A percentile compares a stretch with the other conserved stretches of the same genome.
phyloP scores from a whole-genome alignment of 768 basidiomycete species.

The Chalciporus pseudorubinellus region DNA sequence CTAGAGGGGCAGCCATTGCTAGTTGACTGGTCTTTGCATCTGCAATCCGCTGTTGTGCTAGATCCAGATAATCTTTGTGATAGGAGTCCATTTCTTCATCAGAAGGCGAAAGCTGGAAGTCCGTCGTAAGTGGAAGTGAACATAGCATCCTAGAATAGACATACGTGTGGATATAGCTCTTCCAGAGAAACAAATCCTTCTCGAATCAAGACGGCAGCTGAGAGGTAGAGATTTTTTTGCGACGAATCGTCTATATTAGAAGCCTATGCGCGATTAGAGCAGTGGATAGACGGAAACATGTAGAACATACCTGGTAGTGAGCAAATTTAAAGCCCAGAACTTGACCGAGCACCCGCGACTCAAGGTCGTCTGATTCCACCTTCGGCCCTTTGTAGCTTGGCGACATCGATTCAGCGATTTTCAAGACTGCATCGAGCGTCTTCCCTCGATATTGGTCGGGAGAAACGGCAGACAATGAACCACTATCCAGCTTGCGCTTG shows the following conservation, averaged over 20 bases:
- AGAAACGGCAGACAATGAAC: slow-evolving; percentile 40
- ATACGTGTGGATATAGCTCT: slow-evolving; percentile 91
- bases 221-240: slow-evolving; percentile 73
- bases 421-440: slow-evolving; percentile 64
- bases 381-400: slow-evolving; percentile 2
- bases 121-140: slow-evolving; percentile 6
- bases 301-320: slow-evolving; percentile 72
- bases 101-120: slow-evolving; percentile 61
- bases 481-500: slow-evolving; percentile 28
- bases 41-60: slow-evolving; percentile 61
- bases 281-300: not conserved
- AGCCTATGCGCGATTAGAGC: slow-evolving; percentile 37
- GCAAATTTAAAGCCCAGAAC: slow-evolving; percentile 98
- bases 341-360: slow-evolving; percentile 74
- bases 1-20: slow-evolving; percentile 82
- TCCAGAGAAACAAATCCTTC: slow-evolving; percentile 85
- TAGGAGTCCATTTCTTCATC: slow-evolving; percentile 76
- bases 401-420: slow-evolving; percentile 43
- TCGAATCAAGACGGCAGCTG: slow-evolving; percentile 84
- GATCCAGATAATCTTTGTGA: slow-evolving; percentile 61
- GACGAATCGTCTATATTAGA: slow-evolving; percentile 57
- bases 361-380: slow-evolving; percentile 24
- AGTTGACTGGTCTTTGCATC: slow-evolving; percentile 73
- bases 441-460: slow-evolving; percentile 52
- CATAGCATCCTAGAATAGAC: slow-evolving; percentile 23